Evolutionary conservation across 2,329 filamentous ascomycete species (phyloP).

Genomic region (Scortechinia acanthostroma): DNA sequence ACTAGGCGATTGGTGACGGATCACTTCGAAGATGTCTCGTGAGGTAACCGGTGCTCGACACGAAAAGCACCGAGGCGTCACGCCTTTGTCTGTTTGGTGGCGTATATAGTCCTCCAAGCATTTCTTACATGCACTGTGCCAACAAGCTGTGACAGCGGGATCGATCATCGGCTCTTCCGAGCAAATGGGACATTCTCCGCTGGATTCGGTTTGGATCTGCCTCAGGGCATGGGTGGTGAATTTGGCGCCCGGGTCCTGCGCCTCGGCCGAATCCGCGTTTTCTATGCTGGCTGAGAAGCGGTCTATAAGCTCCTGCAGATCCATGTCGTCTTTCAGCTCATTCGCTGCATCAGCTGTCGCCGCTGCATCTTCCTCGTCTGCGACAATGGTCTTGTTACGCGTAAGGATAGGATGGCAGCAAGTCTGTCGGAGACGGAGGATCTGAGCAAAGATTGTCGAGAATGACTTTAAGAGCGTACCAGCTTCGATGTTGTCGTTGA

Average conservation of each 20-base stretch:
- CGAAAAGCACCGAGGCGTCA: slow-evolving; percentile 78
- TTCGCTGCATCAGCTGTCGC: slow-evolving; percentile 71
- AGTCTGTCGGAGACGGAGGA: slow-evolving; percentile 82
- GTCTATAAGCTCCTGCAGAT: slow-evolving; percentile 77
- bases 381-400: slow-evolving; percentile 74
- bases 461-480: slow-evolving; percentile 92
- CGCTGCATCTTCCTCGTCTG: slow-evolving; percentile 80
- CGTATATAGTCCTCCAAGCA: slow-evolving; percentile 86
- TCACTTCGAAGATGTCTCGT: slow-evolving; percentile 85
- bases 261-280: slow-evolving; percentile 37
- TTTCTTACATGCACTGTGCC: slow-evolving; percentile 93
- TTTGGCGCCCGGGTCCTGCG: slow-evolving; percentile 39
- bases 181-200: slow-evolving; percentile 88
- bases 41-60: slow-evolving; percentile 78
- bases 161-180: slow-evolving; percentile 93
- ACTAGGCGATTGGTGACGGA: slow-evolving; percentile 61
- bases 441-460: slow-evolving; percentile 94
- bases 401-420: slow-evolving; percentile 91
- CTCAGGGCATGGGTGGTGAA: slow-evolving; percentile 83
- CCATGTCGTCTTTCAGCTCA: slow-evolving; percentile 90
- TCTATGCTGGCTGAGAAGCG: slow-evolving; percentile 70
- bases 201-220: slow-evolving; percentile 84
- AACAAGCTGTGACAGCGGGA: slow-evolving; percentile 89
- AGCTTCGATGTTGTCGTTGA: slow-evolving; percentile 79
- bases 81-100: slow-evolving; percentile 72